Conservation (phyloP, 2,329 filamentous ascomycete species). For the Paraconiothyrium brasiliense region DNA sequence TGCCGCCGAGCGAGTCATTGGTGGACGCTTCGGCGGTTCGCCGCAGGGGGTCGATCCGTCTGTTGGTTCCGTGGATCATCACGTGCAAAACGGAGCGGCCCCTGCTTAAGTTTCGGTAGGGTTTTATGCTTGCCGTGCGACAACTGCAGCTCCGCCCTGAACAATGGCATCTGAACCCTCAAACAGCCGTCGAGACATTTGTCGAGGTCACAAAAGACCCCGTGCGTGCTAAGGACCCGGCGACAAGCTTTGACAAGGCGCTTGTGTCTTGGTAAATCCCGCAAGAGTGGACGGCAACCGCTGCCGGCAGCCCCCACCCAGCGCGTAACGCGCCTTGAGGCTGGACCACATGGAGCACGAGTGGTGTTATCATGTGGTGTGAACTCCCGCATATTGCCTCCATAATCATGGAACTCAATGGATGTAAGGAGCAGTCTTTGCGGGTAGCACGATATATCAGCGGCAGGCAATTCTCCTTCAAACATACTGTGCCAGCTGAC, state of each 20-base stretch:
- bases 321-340: background rate
- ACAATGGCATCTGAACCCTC: slow-evolving; percentile 5
- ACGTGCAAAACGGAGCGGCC: slow-evolving; percentile 14
- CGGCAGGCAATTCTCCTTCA: no score
- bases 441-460: no score
- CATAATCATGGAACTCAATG: no score
- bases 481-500: no score
- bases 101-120: slow-evolving; percentile 22
- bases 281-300: background rate
- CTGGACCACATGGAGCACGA: background rate
- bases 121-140: slow-evolving; percentile 25
- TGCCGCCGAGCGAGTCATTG: background rate
- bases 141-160: slow-evolving; percentile 16
- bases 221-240: background rate
- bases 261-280: background rate
- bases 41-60: background rate
- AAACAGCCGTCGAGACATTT: slow-evolving; percentile 19
- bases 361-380: no score
- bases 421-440: no score
- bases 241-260: background rate
- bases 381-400: no score
- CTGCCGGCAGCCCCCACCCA: background rate
- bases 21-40: background rate
- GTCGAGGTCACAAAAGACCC: background rate
- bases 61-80: background rate